These are phyloP conservation scores for Phytophthora idaei DNA, from an alignment of 352 stramenopile species.

Conservation along the genomic window DNA sequence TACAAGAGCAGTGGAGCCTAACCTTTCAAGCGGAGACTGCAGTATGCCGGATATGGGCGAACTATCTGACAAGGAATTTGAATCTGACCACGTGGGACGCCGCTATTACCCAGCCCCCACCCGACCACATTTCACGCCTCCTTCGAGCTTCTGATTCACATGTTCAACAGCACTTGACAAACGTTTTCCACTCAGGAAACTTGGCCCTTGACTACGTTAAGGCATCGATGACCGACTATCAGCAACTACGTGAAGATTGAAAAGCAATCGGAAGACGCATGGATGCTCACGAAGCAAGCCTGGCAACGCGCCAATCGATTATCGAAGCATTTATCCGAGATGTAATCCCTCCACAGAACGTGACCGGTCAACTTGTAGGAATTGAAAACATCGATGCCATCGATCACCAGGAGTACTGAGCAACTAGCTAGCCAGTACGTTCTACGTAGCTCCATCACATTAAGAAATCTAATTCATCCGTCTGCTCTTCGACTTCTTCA, in stretches of 20 bases:
- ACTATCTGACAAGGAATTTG: background rate
- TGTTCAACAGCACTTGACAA: background rate
- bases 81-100: background rate
- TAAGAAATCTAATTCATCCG: too few species aligned
- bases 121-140: background rate
- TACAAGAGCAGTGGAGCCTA: background rate
- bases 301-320: background rate
- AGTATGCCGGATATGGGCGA: background rate
- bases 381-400: background rate
- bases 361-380: background rate
- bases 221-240: background rate
- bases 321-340: background rate
- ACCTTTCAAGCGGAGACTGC: background rate
- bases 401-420: background rate
- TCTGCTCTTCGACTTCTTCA: too few species aligned
- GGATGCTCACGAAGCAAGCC: background rate
- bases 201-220: background rate
- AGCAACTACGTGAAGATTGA: background rate
- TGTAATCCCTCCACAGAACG: background rate
- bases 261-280: background rate
- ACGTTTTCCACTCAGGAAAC: background rate
- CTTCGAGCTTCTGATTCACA: background rate
- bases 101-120: background rate
- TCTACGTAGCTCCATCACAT: too few species aligned
- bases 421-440: too few species aligned